Conservation (phyloP, 495 filamentous ascomycete genomes). For the Aspergillus sclerotiicarbonarius region DNA sequence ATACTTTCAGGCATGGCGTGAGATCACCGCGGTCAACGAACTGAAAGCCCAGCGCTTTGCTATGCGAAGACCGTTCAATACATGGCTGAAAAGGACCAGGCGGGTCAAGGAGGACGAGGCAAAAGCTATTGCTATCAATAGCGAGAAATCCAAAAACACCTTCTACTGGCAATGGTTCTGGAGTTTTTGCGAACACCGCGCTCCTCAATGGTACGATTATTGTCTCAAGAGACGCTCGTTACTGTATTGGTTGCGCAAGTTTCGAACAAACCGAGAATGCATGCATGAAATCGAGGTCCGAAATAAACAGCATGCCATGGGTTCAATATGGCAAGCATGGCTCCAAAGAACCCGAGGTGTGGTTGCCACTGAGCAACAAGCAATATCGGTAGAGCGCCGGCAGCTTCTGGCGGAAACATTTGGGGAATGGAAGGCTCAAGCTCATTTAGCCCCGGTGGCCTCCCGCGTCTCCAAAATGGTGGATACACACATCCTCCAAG, state of each 20-base stretch:
- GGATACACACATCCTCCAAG: conserved; percentile 47
- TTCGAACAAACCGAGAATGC: conserved; percentile 43
- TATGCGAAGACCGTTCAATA: conserved; percentile 53
- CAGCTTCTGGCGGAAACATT: conserved; percentile 31
- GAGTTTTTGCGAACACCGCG: conserved; percentile 51
- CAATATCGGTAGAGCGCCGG: conserved; percentile 30
- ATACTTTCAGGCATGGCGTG: conserved; percentile 76
- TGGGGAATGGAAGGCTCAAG: conserved; percentile 39
- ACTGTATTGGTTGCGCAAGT: conserved; percentile 43
- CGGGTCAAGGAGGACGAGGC: conserved; percentile 31
- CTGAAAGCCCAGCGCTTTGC: conserved; percentile 63
- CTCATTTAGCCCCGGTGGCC: conserved; percentile 48
- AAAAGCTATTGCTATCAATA: conserved; percentile 43
- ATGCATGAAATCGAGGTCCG: conserved; percentile 37
- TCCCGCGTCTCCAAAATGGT: conserved; percentile 46
- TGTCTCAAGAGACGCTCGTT: conserved; percentile 47
- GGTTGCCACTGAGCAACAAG: conserved; percentile 28
- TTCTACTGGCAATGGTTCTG: conserved; percentile 59
- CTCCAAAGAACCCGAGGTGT: conserved; percentile 30
- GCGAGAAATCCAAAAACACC: conserved; percentile 41
- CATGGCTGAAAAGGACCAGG: conserved; percentile 51
- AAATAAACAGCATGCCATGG: conserved; percentile 27
- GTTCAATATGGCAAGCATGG: conserved; percentile 33
- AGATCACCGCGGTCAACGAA: conserved; percentile 68
- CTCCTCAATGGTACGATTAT: conserved; percentile 51